Conservation (phyloP, 202 grass and related monocot genomes). For the Zoysia matrella region DNA sequence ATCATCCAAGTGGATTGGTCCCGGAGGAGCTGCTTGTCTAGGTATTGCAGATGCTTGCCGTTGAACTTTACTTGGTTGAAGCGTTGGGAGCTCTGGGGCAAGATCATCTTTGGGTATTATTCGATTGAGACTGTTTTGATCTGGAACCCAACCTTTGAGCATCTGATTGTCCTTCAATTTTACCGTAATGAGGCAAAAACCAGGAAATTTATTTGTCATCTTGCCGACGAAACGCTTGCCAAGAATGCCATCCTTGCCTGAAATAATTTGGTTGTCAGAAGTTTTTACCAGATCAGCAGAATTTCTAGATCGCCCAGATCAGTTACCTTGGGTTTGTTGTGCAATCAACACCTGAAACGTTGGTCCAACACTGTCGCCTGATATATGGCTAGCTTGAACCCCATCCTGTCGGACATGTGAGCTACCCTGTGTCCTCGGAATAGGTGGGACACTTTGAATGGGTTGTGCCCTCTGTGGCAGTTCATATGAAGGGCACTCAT, state of each 20-base stretch:
- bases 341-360: slow-evolving; percentile 27
- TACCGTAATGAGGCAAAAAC: slow-evolving; percentile 62
- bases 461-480: slow-evolving; percentile 47
- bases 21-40: slow-evolving; percentile 40
- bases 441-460: slow-evolving; percentile 45
- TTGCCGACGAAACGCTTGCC: slow-evolving; percentile 59
- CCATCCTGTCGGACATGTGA: slow-evolving; percentile 31
- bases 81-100: slow-evolving; percentile 50
- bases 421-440: slow-evolving; percentile 34
- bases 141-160: slow-evolving; percentile 63
- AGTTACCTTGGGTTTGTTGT: slow-evolving; percentile 27
- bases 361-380: slow-evolving; percentile 18
- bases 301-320: slow-evolving; percentile 22
- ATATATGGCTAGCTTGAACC: slow-evolving; percentile 23
- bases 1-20: slow-evolving; percentile 51
- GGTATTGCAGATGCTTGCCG: slow-evolving; percentile 48
- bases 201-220: slow-evolving; percentile 50
- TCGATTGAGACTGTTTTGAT: slow-evolving; percentile 50
- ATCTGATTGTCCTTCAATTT: slow-evolving; percentile 59
- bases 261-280: slow-evolving; percentile 35
- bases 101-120: slow-evolving; percentile 53
- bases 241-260: slow-evolving; percentile 45
- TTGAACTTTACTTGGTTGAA: slow-evolving; percentile 46
- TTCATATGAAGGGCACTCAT: slow-evolving; percentile 29
- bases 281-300: slow-evolving; percentile 8